Base-by-base conservation (phyloP, 345 rosid genomes). In the Physaria fendleri region DNA sequence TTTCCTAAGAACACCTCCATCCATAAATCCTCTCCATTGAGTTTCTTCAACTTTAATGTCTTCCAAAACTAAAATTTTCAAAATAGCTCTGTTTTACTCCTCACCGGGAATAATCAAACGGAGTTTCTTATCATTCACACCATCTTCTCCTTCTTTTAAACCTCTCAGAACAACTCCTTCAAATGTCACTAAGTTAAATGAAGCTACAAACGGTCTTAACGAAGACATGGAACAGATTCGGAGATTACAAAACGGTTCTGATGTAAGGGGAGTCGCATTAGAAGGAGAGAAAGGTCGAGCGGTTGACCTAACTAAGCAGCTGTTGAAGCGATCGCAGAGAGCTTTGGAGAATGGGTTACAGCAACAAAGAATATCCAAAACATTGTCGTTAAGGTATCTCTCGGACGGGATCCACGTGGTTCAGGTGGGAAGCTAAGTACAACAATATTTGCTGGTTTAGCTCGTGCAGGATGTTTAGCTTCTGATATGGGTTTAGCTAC, bases 401-500 rank as follows among this genome's bases (percentile, higher is more conserved):
- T 92, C 0, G 99, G 99, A 3, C 65, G 80, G 39, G 99, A 92
- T 63, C 97, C 99, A 4, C 79, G 99, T 63, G 56, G 84, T 1
- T 77, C 95, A 3, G 95, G 91, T 4, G 42, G 75, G 5, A 59
- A 78, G 5, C 25, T 88, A 64, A 85, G 95, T 56, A 85, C 78
- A 6, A 95, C 91, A 0, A 89, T 85, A 22, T 81, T 88, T 32
- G 79, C 94, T 0, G 97, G 97, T 22, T 85, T 88, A 9, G 66
- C 78, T 58, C 87, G 97, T 15, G 94, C 95, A 1, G 97, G 89
- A 0, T 88, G 97, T 72, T 23, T 74, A 79, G 81, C 43, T 30
- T 80, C 84, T 53, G 97, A 88, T 32, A 86, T 86, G 85, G 94
- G 95, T n/a, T n/a, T n/a, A n/a, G n/a, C n/a, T n/a, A n/a, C n/a